Evolutionary conservation across 2,329 filamentous ascomycete genomes (phyloP), one percentile per base, ranked within the genome.

Genomic region (Colletotrichum sp.): DNA sequence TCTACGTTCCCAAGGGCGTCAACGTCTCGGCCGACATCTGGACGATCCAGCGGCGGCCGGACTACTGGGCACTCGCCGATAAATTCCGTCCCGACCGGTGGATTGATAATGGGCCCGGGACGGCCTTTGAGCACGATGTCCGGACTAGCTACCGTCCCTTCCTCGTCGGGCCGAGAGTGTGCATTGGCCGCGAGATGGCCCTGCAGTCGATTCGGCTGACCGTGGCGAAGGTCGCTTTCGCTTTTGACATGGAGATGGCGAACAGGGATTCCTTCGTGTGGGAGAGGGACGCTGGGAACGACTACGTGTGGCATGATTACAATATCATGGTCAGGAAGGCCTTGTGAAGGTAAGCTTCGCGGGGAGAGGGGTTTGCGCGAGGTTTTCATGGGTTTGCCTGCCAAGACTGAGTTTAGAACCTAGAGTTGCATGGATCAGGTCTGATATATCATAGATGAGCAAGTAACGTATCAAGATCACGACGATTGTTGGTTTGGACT

Each of bases 21-120:
- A 62, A 63, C 59, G 71, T 73, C 18, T 63, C 55, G 7, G 71
- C 71, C 22, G 71, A 73, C 15, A 69, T 73, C 8, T 73, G 74
- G 71, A 80, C 81, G 60, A 79, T 86, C 18, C 86, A 89, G 60
- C 83, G 84, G 15, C 83, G 85, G 71, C 81, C 84, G 3, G 78
- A 78, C 2, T 84, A 85, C 77, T 91, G 86, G 86, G 82, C 83
- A 2, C 81, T 85, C 3, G 83, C 88, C 0, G 80, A 84, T n/a
- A 81, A 83, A 16, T 91, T 89, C 78, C 74, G 89, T 1, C 89
- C 86, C 0, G 88, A 90, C 52, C 86, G 89, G 6, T 91, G 84
- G 81, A 80, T 87, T 36, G 39, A 44, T 18, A 73, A 69, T 22
- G 71, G 71, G n/a, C 59, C 66, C 5, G 66, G 71, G 8, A 70